A percentile compares a stretch with the other conserved stretches of the same genome.
Evolutionary conservation across 768 basidiomycete genomes (phyloP).

Genomic region (Lyophyllum shimeji): DNA sequence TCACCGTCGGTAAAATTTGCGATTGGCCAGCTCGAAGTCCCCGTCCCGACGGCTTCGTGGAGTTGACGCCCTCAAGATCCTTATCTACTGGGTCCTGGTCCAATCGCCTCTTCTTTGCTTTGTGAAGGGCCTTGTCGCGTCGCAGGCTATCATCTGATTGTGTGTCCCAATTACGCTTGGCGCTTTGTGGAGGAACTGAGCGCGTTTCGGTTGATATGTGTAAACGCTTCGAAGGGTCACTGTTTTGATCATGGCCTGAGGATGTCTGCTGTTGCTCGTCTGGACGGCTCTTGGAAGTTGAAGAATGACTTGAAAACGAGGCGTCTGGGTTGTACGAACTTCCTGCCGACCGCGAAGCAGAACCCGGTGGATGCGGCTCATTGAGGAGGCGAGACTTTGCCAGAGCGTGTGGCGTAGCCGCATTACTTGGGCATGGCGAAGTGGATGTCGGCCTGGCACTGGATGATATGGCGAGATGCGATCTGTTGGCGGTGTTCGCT

Average conservation of each 20-base stretch:
- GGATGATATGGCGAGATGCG: neutral
- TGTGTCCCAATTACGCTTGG: slow-evolving; percentile 7
- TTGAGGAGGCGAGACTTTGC: neutral
- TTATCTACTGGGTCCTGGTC: neutral
- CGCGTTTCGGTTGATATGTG: neutral
- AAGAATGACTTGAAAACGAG: neutral
- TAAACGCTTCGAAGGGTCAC: neutral
- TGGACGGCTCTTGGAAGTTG: neutral
- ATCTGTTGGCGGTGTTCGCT: neutral
- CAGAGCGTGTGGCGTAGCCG: neutral
- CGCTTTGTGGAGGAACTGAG: neutral
- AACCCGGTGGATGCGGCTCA: neutral
- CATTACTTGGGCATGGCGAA: neutral
- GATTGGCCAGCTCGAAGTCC: neutral
- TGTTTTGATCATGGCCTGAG: slow-evolving; percentile 8
- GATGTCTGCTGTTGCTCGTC: neutral
- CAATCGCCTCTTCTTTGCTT: slow-evolving; percentile 4
- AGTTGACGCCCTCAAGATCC: neutral
- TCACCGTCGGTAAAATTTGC: neutral
- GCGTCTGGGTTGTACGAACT: neutral
- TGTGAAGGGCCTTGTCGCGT: neutral
- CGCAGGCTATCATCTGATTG: neutral
- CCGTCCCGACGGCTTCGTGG: neutral
- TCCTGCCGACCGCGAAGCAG: neutral
- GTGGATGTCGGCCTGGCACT: neutral